phyloP scores from a whole-genome alignment of 139 green algal species.

The Ettlia oleoabundans region DNA sequence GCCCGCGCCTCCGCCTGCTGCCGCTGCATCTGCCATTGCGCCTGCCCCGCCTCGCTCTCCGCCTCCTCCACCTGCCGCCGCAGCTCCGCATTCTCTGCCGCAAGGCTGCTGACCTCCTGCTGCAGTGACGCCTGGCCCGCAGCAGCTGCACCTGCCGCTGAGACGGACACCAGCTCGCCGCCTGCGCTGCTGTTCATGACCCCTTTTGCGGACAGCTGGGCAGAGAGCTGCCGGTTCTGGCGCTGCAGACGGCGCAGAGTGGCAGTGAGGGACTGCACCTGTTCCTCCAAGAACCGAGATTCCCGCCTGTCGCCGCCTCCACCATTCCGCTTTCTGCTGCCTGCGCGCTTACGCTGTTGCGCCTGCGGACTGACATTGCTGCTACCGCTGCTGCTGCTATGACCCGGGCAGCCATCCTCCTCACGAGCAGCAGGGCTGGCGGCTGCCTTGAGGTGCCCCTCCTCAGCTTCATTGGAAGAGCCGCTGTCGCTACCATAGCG shows the following conservation, averaged over 20 bases:
- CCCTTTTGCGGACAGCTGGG: constrained; percentile 20
- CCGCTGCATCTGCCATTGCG: constrained; percentile 25
- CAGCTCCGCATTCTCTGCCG: constrained; percentile 24
- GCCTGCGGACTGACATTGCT: neutral
- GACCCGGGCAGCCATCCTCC: no score
- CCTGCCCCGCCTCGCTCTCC: constrained; percentile 14
- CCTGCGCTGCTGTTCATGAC: no score
- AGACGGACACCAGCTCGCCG: neutral
- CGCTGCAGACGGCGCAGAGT: constrained; percentile 23
- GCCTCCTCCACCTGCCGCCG: constrained; percentile 19
- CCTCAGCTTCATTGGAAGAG: constrained; percentile 13
- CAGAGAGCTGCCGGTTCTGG: constrained; percentile 21
- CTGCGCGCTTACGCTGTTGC: neutral
- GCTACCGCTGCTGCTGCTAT: neutral
- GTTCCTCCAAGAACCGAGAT: constrained; percentile 11
- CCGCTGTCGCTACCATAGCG: constrained; percentile 11
- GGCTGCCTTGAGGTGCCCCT: neutral
- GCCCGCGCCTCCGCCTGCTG: constrained; percentile 26
- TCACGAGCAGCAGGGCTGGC: neutral
- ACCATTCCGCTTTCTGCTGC: neutral
- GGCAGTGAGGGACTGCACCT: constrained; percentile 17
- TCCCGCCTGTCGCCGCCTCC: neutral
- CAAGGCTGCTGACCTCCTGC: neutral
- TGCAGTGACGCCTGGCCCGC: neutral
- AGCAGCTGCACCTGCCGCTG: neutral